A percentile compares a stretch with the other conserved stretches of the same genome.
phyloP scores from a whole-genome alignment of 2,329 filamentous ascomycete genomes.

The Tolypocladium amazonense region DNA sequence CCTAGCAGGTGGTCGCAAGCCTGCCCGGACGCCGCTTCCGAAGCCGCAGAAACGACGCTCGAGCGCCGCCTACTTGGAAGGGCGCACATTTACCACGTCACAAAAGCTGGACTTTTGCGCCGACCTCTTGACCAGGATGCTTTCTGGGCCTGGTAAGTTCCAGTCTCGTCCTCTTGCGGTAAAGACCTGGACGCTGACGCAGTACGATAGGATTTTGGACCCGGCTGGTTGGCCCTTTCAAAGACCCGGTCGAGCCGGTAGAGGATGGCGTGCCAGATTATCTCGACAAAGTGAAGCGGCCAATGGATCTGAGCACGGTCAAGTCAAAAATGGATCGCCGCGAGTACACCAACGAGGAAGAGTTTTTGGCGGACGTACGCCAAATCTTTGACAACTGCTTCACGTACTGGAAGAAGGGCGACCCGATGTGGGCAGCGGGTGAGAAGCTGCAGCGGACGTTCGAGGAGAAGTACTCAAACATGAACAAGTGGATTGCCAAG shows the following conservation, averaged over 20 bases:
- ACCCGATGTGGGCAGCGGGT: slow-evolving; percentile 44
- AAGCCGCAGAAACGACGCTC: slow-evolving; percentile 26
- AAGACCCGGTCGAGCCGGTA: slow-evolving; percentile 45
- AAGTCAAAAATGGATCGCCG: slow-evolving; percentile 46
- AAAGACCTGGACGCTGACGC: background rate
- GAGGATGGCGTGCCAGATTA: slow-evolving; percentile 52
- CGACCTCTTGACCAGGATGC: slow-evolving; percentile 48
- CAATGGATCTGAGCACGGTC: slow-evolving; percentile 52
- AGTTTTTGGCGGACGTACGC: slow-evolving; percentile 47
- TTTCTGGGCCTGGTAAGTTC: slow-evolving; percentile 45
- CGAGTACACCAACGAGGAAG: slow-evolving; percentile 39
- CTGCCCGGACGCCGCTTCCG: slow-evolving; percentile 15
- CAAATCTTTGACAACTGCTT: slow-evolving; percentile 56
- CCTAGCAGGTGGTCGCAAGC: slow-evolving; percentile 16
- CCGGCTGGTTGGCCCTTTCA: slow-evolving; percentile 52
- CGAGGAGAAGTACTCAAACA: slow-evolving; percentile 47
- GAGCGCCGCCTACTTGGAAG: slow-evolving; percentile 19
- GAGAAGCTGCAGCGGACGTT: slow-evolving; percentile 47
- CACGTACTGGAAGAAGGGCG: slow-evolving; percentile 48
- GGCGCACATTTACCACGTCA: slow-evolving; percentile 20
- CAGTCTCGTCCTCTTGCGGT: background rate
- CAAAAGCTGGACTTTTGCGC: slow-evolving; percentile 48
- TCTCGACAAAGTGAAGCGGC: slow-evolving; percentile 46
- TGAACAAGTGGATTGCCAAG: slow-evolving; percentile 50
- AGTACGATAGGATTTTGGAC: slow-evolving; percentile 48